These are phyloP conservation scores for Blastomyces silverae DNA, from an alignment of 2,329 filamentous ascomycete genomes.

Conservation along the genomic window DNA sequence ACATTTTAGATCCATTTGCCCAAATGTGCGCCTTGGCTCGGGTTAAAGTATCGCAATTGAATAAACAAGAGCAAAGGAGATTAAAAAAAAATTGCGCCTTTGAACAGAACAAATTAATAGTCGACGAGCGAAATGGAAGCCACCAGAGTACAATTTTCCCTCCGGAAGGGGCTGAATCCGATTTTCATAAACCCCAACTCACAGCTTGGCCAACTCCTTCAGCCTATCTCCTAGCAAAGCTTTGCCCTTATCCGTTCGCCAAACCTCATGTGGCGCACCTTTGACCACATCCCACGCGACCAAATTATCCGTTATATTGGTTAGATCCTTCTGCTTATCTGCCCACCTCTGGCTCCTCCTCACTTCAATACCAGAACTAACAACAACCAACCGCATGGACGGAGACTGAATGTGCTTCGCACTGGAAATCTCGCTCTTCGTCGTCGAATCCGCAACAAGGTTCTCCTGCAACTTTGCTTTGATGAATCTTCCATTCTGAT, in stretches of 20 bases:
- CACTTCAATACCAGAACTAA: slow-evolving; percentile 72
- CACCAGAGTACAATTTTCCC: neutral
- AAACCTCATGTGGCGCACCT: slow-evolving; percentile 78
- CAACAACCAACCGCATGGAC: slow-evolving; percentile 68
- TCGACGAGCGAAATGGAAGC: neutral
- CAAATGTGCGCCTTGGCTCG: slow-evolving; percentile 1
- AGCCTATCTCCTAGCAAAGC: slow-evolving; percentile 72
- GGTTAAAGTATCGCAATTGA: neutral
- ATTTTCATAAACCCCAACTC: slow-evolving; percentile 13
- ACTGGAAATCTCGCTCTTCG: slow-evolving; percentile 71
- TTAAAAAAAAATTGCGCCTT: neutral
- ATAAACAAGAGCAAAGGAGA: neutral
- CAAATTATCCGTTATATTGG: slow-evolving; percentile 69
- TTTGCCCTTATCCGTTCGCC: slow-evolving; percentile 67
- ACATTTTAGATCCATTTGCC: slow-evolving; percentile 8
- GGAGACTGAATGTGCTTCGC: slow-evolving; percentile 71
- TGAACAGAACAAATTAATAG: slow-evolving; percentile 6
- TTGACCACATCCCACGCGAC: slow-evolving; percentile 80
- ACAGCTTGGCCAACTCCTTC: slow-evolving; percentile 53
- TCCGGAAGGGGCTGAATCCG: neutral
- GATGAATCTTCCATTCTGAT: slow-evolving; percentile 74
- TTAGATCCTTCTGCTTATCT: slow-evolving; percentile 76
- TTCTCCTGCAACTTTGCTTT: slow-evolving; percentile 92
- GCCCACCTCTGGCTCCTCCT: slow-evolving; percentile 66
- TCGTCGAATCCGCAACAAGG: slow-evolving; percentile 75